These are phyloP conservation scores for Pythium pyrilobum DNA, from an alignment of 352 stramenopile genomes.

Conservation along the genomic window DNA sequence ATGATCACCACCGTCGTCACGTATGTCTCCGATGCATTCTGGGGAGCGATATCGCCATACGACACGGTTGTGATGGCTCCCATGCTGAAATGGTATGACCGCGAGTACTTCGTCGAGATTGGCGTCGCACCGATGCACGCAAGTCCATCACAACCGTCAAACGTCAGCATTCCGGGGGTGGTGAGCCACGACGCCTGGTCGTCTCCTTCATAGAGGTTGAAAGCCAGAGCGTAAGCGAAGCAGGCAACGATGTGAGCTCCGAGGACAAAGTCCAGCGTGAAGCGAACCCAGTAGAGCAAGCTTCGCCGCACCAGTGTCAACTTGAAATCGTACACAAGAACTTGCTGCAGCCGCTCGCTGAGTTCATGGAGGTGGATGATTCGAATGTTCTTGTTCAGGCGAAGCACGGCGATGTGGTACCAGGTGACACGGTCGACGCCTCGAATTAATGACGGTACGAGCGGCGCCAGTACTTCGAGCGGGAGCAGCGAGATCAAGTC, in stretches of 20 bases:
- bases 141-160: constrained; percentile 24
- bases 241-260: constrained; percentile 24
- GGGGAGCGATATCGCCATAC: constrained; percentile 60
- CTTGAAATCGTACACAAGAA: constrained; percentile 52
- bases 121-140: constrained; percentile 29
- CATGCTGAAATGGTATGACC: constrained; percentile 67
- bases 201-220: neutral
- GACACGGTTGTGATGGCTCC: constrained; percentile 66
- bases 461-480: constrained; percentile 20
- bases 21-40: constrained; percentile 51
- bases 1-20: constrained; percentile 59
- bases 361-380: constrained; percentile 43
- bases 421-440: constrained; percentile 11
- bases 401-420: constrained; percentile 38
- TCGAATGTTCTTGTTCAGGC: constrained; percentile 46
- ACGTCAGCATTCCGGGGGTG: constrained; percentile 39
- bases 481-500: constrained; percentile 28
- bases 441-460: neutral
- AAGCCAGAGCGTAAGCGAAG: constrained; percentile 16
- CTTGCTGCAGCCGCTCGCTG: constrained; percentile 36
- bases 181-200: constrained; percentile 17
- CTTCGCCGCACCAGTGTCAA: constrained; percentile 10
- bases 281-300: constrained; percentile 30
- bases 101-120: constrained; percentile 35
- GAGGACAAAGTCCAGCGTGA: constrained; percentile 27